A percentile compares a stretch with the other conserved stretches of the same genome.
phyloP scores from a whole-genome alignment of 2,329 filamentous ascomycete genomes.

The Coccinonectria pachysandricola region DNA sequence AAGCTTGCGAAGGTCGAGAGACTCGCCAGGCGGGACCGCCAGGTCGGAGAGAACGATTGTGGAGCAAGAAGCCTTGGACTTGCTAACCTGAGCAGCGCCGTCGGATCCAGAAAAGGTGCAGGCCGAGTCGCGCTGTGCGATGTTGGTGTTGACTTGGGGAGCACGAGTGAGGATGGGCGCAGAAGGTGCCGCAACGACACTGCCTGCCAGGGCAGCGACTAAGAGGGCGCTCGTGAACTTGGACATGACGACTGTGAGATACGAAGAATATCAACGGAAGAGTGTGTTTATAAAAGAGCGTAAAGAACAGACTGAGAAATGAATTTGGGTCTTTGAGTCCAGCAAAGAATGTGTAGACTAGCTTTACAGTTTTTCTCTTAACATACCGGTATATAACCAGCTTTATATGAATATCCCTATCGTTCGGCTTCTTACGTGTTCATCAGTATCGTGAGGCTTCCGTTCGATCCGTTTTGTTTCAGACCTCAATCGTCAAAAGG shows the following conservation, averaged over 20 bases:
- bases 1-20: conserved; percentile 13
- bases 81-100: conserved; percentile 9
- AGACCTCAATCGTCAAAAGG: no score
- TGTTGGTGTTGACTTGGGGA: conserved; percentile 4
- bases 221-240: conserved; percentile 6
- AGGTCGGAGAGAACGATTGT: conserved; percentile 11
- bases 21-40: conserved; percentile 10
- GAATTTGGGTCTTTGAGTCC: conserved; percentile 8
- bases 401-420: no score
- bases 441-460: no score
- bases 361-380: no score
- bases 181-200: conserved; percentile 7
- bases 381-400: no score
- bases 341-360: conserved; percentile 11
- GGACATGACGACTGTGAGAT: conserved; percentile 6
- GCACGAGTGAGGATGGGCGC: conserved; percentile 5
- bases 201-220: conserved; percentile 12
- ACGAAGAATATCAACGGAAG: not conserved
- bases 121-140: conserved; percentile 9
- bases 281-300: conserved; percentile 1
- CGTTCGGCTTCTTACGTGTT: no score
- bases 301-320: no score
- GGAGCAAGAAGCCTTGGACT: conserved; percentile 8
- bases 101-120: conserved; percentile 13
- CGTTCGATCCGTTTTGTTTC: no score